phyloP scores from a whole-genome alignment of 345 rosid species.

The Murraya koenigii region DNA sequence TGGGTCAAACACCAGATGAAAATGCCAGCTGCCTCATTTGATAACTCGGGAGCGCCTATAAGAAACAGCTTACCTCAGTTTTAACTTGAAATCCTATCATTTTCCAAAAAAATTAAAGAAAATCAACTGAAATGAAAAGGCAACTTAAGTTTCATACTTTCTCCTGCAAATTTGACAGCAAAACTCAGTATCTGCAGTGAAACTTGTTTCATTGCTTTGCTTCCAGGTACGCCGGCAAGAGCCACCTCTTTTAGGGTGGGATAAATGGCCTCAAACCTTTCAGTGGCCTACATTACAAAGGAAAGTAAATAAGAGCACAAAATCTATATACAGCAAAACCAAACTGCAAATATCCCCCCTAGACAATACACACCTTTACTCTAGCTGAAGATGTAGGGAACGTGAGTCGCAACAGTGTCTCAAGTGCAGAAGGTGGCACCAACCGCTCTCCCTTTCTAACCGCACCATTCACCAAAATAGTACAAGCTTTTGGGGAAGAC shows the following conservation, averaged over 20 bases:
- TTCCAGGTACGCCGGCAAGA: conserved; percentile 63
- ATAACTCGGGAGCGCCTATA: conserved; percentile 52
- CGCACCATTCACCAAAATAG: conserved; percentile 68
- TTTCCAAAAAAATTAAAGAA: background rate
- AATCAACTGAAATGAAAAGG: background rate
- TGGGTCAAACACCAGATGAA: conserved; percentile 57
- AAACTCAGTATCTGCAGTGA: conserved; percentile 56
- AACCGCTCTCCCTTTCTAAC: conserved; percentile 69
- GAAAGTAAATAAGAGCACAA: conserved; percentile 7
- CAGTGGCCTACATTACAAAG: conserved; percentile 56
- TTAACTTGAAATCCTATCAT: background rate
- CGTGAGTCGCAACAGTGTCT: conserved; percentile 55
- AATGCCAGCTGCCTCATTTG: conserved; percentile 65
- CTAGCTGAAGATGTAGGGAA: conserved; percentile 67
- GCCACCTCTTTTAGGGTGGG: conserved; percentile 66
- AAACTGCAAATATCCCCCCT: conserved; percentile 3
- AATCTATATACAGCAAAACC: background rate
- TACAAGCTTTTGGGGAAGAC: conserved; percentile 58
- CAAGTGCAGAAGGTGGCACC: conserved; percentile 62
- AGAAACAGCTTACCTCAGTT: conserved; percentile 10
- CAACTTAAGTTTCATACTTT: conserved; percentile 39
- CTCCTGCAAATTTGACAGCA: conserved; percentile 59
- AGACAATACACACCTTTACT: conserved; percentile 47
- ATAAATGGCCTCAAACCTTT: conserved; percentile 66
- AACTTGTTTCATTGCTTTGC: conserved; percentile 79